Evolutionary conservation across 2,329 filamentous ascomycete species (phyloP), one percentile per base, ranked within the genome.

Genomic region (Onygena corvina): DNA sequence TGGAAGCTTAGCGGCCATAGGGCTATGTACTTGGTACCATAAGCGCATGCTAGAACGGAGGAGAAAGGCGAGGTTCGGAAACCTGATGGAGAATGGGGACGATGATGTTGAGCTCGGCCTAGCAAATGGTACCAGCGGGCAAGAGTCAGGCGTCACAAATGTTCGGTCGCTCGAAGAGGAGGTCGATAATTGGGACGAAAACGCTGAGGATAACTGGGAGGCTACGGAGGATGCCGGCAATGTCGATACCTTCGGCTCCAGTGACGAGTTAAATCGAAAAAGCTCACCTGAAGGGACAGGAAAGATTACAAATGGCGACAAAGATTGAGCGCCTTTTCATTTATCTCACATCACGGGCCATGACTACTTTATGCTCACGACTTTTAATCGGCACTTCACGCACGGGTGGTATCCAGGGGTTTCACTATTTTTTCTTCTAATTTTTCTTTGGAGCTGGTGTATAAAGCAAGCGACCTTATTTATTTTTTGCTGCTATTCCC

Each of bases 181-280:
- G 68, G 76, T 94, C 5, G 89, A 94, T 61, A 87, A 90, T 57
- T 94, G 89, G 88, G 88, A 94, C 61, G 89, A 94, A 69, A 92
- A 94, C 65, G 76, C 71, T 1, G 77, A 79, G 52, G 77, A 81
- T 58, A 72, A 71, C 57, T 83, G 79, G 80, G 79, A 83, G 47
- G 75, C 77, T 1, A 78, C 79, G 25, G 78, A 73, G 44, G 64
- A 58, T 1, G 60, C 60, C 34, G 61, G 58, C n/a, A 23, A 27
- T 42, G 21, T n/a, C 9, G 5, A 12, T 16, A 21, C 16, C 23
- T 44, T 33, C 12, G 31, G 31, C 16, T 30, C 46, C 8, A 27
- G 11, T 14, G 60, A 29, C 11, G 44, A 46, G 12, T 8, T 33
- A 3, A 29, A 29, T 33, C n/a, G 12, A 6, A 46, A 46, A 21